Evolutionary conservation across 2,329 filamentous ascomycete species (phyloP).

Genomic region (Fusarium miscanthi): DNA sequence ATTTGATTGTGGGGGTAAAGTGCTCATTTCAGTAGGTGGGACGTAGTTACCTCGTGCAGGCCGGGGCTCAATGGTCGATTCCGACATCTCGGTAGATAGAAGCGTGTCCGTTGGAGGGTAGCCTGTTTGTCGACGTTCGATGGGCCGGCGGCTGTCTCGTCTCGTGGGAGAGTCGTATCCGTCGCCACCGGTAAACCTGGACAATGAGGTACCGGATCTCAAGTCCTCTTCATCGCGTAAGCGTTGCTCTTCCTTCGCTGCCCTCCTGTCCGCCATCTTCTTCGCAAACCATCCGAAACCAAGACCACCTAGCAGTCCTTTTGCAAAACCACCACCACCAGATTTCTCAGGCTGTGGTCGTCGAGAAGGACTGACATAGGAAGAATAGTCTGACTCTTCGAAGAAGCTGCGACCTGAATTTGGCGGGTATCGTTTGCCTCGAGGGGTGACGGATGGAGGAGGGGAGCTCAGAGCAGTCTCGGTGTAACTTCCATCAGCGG

Average conservation of each 20-base stretch:
- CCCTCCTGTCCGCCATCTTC: constrained; percentile 68
- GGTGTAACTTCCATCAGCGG: constrained; percentile 59
- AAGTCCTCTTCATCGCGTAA: constrained; percentile 62
- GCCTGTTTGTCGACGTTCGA: constrained; percentile 47
- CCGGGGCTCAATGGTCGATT: constrained; percentile 50
- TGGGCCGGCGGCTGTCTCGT: constrained; percentile 47
- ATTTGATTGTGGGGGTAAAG: constrained; percentile 36
- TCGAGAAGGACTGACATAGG: constrained; percentile 71
- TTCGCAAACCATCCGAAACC: constrained; percentile 77
- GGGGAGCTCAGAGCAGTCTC: constrained; percentile 52
- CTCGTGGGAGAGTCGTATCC: constrained; percentile 65
- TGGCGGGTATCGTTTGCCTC: constrained; percentile 58
- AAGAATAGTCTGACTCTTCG: constrained; percentile 68
- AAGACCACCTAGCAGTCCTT: constrained; percentile 69
- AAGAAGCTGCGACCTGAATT: constrained; percentile 56
- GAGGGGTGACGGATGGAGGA: constrained; percentile 58
- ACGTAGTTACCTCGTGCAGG: constrained; percentile 45
- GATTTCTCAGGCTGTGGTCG: constrained; percentile 60
- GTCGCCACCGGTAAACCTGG: constrained; percentile 77
- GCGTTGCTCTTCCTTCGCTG: constrained; percentile 61
- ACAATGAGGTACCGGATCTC: constrained; percentile 70
- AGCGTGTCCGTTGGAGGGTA: constrained; percentile 42
- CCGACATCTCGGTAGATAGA: constrained; percentile 50
- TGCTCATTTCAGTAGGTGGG: constrained; percentile 39
- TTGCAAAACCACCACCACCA: constrained; percentile 63